Conservation (phyloP, 306 rosid species). For the Cicer bijugum region DNA sequence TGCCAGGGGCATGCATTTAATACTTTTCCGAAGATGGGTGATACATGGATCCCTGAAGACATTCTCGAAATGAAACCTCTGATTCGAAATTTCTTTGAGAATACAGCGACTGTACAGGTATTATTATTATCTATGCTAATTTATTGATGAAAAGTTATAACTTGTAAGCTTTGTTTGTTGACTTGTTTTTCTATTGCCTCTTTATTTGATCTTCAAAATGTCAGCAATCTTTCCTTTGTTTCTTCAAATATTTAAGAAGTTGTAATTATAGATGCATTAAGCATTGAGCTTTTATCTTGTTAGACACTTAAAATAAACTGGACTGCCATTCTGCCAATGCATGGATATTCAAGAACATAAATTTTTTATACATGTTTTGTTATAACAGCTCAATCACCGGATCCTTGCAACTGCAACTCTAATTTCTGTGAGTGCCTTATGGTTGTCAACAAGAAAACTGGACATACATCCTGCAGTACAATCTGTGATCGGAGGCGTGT, state of each 20-base stretch:
- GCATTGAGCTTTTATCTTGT: slow-evolving; percentile 25
- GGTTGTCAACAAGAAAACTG: slow-evolving; percentile 80
- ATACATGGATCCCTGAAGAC: slow-evolving; percentile 77
- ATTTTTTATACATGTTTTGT: slow-evolving; percentile 16
- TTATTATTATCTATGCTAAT: slow-evolving; percentile 42
- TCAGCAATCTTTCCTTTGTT: neutral
- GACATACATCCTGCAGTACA: slow-evolving; percentile 79
- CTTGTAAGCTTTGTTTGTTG: slow-evolving; percentile 9
- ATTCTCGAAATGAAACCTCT: slow-evolving; percentile 76
- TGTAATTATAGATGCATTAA: neutral
- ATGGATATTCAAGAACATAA: slow-evolving; percentile 17
- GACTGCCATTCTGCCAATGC: neutral
- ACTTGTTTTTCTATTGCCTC: neutral
- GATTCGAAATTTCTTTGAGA: slow-evolving; percentile 90
- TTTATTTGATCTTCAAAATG: slow-evolving; percentile 1
- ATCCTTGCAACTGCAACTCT: slow-evolving; percentile 76
- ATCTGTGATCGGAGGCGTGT: slow-evolving; percentile 61
- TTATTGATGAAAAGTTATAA: neutral
- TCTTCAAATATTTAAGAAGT: slow-evolving; percentile 9
- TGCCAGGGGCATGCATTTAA: slow-evolving; percentile 82
- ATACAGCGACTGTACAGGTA: slow-evolving; percentile 80
- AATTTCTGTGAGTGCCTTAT: slow-evolving; percentile 62
- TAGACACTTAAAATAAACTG: slow-evolving; percentile 10
- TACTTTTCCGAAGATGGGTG: slow-evolving; percentile 93
- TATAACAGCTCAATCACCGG: slow-evolving; percentile 82